Percentiles rank a stretch among this genome's conserved stretches.
Conservation (phyloP, 768 basidiomycete genomes). For the Amanita muscaria region DNA sequence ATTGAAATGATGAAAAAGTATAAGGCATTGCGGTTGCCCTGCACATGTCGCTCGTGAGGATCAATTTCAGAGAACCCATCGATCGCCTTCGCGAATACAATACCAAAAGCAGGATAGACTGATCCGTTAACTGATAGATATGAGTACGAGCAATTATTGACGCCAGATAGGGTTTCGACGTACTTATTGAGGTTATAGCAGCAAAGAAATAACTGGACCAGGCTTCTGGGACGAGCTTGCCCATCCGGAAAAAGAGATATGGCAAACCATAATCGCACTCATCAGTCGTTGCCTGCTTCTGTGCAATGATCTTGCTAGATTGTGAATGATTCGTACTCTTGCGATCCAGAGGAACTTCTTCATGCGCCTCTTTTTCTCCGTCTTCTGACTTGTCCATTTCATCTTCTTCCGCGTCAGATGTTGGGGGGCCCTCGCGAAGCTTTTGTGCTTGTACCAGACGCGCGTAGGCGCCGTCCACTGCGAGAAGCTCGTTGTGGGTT, state of each 20-base stretch:
- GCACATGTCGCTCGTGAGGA: constrained; percentile 31
- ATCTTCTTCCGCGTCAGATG: constrained; percentile 15
- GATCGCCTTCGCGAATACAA: constrained; percentile 62
- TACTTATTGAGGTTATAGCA: constrained; percentile 41
- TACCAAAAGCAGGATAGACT: constrained; percentile 65
- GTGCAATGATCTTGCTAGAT: constrained; percentile 57
- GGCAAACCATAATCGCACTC: constrained; percentile 33
- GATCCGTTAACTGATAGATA: constrained; percentile 42
- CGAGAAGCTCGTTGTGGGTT: constrained; percentile 63
- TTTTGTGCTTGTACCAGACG: constrained; percentile 73
- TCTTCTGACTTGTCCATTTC: constrained; percentile 25
- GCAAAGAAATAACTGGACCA: constrained; percentile 57
- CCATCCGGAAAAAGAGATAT: constrained; percentile 68
- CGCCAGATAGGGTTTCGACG: constrained; percentile 14
- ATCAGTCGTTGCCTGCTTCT: constrained; percentile 30
- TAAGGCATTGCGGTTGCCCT: constrained; percentile 67
- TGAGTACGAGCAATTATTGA: not conserved
- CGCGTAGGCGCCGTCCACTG: constrained; percentile 57
- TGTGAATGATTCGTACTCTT: constrained; percentile 54
- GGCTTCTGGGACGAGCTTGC: constrained; percentile 47
- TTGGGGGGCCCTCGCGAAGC: constrained; percentile 49
- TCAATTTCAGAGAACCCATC: constrained; percentile 40
- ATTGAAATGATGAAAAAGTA: constrained; percentile 80
- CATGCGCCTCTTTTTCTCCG: constrained; percentile 45
- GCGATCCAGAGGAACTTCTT: constrained; percentile 56